These are phyloP conservation scores for Gnetum montanum DNA, from an alignment of 75 land plant species.

Conservation along the genomic window DNA sequence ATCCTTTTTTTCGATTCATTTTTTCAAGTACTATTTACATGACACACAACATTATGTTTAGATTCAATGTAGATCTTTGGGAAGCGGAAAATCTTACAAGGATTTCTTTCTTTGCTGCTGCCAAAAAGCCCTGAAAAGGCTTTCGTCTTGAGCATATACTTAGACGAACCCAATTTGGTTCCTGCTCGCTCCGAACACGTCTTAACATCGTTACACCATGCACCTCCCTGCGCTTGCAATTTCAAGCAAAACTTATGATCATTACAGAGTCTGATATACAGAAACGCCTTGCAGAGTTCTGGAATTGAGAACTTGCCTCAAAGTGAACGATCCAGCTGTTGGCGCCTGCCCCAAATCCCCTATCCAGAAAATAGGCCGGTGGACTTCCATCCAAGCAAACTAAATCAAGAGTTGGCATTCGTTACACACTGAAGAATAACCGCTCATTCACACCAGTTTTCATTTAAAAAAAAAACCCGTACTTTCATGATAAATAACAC, in stretches of 20 bases:
- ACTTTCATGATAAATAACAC: too few species aligned
- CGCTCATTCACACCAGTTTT: neutral
- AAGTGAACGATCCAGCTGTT: constrained; percentile 74
- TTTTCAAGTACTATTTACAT: too few species aligned
- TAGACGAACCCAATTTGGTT: constrained; percentile 62
- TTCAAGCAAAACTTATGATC: neutral
- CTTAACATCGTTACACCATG: constrained; percentile 60
- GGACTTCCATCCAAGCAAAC: constrained; percentile 98
- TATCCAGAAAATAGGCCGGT: constrained; percentile 67
- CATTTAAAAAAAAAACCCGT: too few species aligned
- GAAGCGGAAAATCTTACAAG: too few species aligned
- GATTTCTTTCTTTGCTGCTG: constrained; percentile 46
- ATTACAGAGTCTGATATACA: neutral
- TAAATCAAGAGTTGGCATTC: constrained; percentile 11
- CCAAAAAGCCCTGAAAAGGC: constrained; percentile 69
- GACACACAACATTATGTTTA: too few species aligned
- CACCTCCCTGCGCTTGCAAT: constrained; percentile 58
- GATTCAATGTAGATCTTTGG: too few species aligned
- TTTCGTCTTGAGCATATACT: constrained; percentile 34
- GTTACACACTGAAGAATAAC: neutral
- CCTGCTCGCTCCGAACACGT: constrained; percentile 37
- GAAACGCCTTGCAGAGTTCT: neutral
- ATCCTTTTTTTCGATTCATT: too few species aligned
- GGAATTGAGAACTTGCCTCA: constrained; percentile 40
- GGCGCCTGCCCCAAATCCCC: constrained; percentile 60